Percentiles rank a stretch among this genome's conserved stretches.
These are phyloP conservation scores for Arabidopsis hybrid DNA, from an alignment of 441 rosid genomes.

Conservation along the genomic window DNA sequence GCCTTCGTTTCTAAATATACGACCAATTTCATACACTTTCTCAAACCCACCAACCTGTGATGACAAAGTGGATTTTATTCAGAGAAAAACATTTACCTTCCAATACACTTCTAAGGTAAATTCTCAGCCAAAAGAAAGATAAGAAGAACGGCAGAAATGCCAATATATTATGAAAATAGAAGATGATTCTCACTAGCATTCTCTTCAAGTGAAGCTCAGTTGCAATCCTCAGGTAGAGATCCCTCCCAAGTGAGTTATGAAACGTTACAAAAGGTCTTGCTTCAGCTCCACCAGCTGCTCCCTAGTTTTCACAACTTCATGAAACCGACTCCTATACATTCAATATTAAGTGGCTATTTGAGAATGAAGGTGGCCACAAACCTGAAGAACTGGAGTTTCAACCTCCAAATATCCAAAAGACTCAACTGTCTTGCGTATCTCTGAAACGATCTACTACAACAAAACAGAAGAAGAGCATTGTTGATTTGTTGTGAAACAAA, in stretches of 20 bases:
- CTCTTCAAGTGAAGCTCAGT: slow-evolving; percentile 97
- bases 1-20: slow-evolving; percentile 97
- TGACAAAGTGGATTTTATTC: slow-evolving; percentile 31
- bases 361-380: slow-evolving; percentile 47
- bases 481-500: background rate
- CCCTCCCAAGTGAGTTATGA: slow-evolving; percentile 95
- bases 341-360: slow-evolving; percentile 4
- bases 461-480: slow-evolving; percentile 36
- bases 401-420: slow-evolving; percentile 86
- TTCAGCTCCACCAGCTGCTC: slow-evolving; percentile 99
- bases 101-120: slow-evolving; percentile 24
- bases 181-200: slow-evolving; percentile 74
- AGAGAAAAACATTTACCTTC: slow-evolving; percentile 14
- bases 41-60: slow-evolving; percentile 97
- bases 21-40: slow-evolving; percentile 95
- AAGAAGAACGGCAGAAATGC: background rate
- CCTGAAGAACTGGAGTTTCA: slow-evolving; percentile 99
- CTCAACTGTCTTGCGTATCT: slow-evolving; percentile 88
- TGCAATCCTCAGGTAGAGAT: slow-evolving; percentile 92
- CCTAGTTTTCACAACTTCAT: slow-evolving; percentile 63
- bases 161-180: background rate
- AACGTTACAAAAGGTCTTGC: slow-evolving; percentile 94
- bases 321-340: slow-evolving; percentile 40
- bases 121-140: background rate
- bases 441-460: slow-evolving; percentile 73